Percentiles rank a stretch among this genome's conserved stretches.
Evolutionary conservation across 495 filamentous ascomycete species (phyloP).

Genomic region (Penicillium steckii): DNA sequence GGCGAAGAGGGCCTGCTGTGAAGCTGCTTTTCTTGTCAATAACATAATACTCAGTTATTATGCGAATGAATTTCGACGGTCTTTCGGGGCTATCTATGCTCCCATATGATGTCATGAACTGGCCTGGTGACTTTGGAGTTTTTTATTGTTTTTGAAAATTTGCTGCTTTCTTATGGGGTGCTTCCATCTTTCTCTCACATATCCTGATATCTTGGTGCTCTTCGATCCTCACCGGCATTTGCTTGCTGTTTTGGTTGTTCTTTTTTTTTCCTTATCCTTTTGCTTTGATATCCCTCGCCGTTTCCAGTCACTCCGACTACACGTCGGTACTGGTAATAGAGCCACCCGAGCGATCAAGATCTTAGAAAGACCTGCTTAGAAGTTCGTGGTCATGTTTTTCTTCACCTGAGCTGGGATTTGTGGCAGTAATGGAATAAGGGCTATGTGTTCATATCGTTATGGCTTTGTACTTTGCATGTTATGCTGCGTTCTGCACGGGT

Average conservation of each 20-base stretch:
- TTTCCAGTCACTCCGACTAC: slow-evolving; percentile 8
- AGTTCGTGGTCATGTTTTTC: slow-evolving; percentile 11
- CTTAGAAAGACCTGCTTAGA: slow-evolving; percentile 21
- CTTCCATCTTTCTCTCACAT: background rate
- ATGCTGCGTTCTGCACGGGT: slow-evolving; percentile 13
- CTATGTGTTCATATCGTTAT: slow-evolving; percentile 9
- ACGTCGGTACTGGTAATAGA: slow-evolving; percentile 19
- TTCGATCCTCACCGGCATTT: background rate
- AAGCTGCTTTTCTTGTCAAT: slow-evolving; percentile 17
- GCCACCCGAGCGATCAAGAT: slow-evolving; percentile 19
- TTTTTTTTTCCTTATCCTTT: slow-evolving; percentile 8
- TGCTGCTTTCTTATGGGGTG: slow-evolving; percentile 1
- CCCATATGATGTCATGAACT: slow-evolving; percentile 28
- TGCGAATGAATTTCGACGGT: slow-evolving; percentile 22
- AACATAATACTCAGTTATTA: slow-evolving; percentile 25
- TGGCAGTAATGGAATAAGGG: background rate
- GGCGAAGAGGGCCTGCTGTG: slow-evolving; percentile 51
- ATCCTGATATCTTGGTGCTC: background rate
- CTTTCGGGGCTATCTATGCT: slow-evolving; percentile 4
- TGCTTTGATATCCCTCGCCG: slow-evolving; percentile 22
- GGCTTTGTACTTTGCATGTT: slow-evolving; percentile 15
- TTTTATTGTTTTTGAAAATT: slow-evolving; percentile 10
- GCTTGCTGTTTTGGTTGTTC: slow-evolving; percentile 4
- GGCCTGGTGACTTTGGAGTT: slow-evolving; percentile 28
- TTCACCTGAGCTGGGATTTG: slow-evolving; percentile 9